Conservation (phyloP, 2,329 filamentous ascomycete species). For the Arthroderma uncinatum region DNA sequence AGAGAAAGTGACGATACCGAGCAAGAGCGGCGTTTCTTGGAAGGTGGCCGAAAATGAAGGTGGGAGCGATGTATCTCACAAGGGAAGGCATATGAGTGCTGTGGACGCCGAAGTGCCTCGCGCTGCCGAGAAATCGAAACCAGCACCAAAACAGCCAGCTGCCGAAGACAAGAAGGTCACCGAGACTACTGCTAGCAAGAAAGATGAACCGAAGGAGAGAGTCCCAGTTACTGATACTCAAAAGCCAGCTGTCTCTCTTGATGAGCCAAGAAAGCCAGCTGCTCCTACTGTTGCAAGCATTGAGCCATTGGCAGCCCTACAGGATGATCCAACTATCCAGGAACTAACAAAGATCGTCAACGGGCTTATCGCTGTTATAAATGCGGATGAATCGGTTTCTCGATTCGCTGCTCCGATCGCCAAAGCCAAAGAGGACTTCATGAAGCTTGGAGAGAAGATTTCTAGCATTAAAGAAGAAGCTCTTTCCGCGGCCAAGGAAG, state of each 20-base stretch:
- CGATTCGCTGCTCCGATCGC: constrained; percentile 68
- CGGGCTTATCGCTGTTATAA: constrained; percentile 86
- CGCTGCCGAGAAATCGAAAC: constrained; percentile 23
- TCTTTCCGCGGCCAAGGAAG: constrained; percentile 59
- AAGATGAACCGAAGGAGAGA: constrained; percentile 16
- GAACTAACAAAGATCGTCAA: constrained; percentile 93
- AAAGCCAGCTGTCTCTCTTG: constrained; percentile 18
- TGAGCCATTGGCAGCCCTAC: constrained; percentile 66
- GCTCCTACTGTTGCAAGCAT: constrained; percentile 51
- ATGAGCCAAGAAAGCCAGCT: constrained; percentile 29
- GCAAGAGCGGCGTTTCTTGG: constrained; percentile 76
- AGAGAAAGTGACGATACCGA: constrained; percentile 68
- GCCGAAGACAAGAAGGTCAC: constrained; percentile 23
- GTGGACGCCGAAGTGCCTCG: constrained; percentile 18
- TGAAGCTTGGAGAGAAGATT: constrained; percentile 69
- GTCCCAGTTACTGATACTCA: constrained; percentile 32
- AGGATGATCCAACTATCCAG: constrained; percentile 77
- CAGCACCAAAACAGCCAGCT: constrained; percentile 21
- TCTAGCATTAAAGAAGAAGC: constrained; percentile 58
- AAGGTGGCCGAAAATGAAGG: constrained; percentile 53
- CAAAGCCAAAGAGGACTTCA: constrained; percentile 76
- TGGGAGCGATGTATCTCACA: constrained; percentile 48
- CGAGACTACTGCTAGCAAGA: constrained; percentile 16
- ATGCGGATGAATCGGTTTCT: constrained; percentile 66
- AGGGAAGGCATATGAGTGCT: constrained; percentile 40